Base-by-base conservation (phyloP, 179 eudicot genomes). In the Sideroxylon spinosum region DNA sequence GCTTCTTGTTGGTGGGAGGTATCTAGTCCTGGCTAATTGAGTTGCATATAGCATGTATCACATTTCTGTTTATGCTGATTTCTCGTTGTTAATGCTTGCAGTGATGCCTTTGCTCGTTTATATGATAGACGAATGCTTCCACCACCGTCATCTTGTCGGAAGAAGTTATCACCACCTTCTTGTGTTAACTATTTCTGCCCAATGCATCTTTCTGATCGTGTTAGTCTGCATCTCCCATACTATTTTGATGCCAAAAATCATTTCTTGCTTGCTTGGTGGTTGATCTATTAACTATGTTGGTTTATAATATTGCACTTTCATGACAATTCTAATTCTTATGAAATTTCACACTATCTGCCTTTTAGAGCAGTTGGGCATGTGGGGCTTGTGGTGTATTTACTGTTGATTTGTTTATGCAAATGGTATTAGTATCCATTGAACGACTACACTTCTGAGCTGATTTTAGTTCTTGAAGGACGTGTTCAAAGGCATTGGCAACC, bases 101-200 rank as follows among this genome's bases (percentile, higher is more conserved):
- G 99, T 87, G 99, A 95, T 84, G 90, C 95, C 52, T 95, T 93
- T 89, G 98, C 98, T 78, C 98, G 99, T 64, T 78, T 95, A 81
- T 95, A 95, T 81, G 99, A 95, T 89, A 90, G 99, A 88, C 85
- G 99, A 81, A 95, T 95, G 99, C 86, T 95, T 82, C 98, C 98
- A 73, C 93, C 98, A 64, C 85, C 91, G 59, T 91, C 98, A 55
- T 95, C 99, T 56, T 87, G 87, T 79, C 86, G 81, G 82, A 89
- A 85, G 57, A 93, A 87, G 82, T 74, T 74, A 77, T 75, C 92
- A 46, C 89, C 99, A 67, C 99, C 99, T 79, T 93, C 89, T 50
- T 95, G 99, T 80, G 93, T 95, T 68, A 90, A 85, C 85, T 95
- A 93, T 84, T 91, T 88, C 78, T 90, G 97, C 82, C 98, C 98